Percentiles rank a stretch among this genome's conserved stretches.
These are phyloP conservation scores for Diphasiastrum complanatum DNA, from an alignment of 83 land plant genomes.

Conservation along the genomic window DNA sequence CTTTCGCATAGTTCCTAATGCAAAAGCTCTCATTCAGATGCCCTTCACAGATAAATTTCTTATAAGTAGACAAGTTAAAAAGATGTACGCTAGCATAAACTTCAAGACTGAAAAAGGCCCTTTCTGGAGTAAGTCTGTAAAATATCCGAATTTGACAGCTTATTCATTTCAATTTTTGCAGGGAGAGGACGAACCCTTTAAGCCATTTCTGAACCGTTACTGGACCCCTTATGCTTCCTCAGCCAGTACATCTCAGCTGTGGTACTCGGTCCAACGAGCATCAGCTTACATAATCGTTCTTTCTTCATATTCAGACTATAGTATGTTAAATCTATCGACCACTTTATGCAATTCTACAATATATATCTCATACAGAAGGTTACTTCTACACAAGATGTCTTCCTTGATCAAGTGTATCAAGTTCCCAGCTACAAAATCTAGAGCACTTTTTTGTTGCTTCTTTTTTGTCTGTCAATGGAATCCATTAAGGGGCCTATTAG, in stretches of 20 bases:
- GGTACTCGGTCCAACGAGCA: constrained; percentile 71
- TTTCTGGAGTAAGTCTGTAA: neutral
- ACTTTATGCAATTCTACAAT: too few relatives aligned
- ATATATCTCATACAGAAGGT: too few relatives aligned
- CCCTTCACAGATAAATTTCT: too few relatives aligned
- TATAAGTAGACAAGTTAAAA: too few relatives aligned
- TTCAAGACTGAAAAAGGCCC: neutral
- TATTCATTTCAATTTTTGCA: constrained; percentile 12
- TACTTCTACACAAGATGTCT: too few relatives aligned
- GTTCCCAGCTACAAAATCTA: too few relatives aligned
- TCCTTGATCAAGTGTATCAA: too few relatives aligned
- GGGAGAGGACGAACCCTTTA: constrained; percentile 54
- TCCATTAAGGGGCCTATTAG: too few relatives aligned
- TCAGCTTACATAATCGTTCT: constrained; percentile 72
- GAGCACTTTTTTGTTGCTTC: too few relatives aligned
- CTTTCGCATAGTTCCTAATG: neutral
- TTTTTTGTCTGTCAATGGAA: too few relatives aligned
- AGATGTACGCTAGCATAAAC: too few relatives aligned
- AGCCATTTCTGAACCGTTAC: constrained; percentile 46
- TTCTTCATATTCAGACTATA: constrained; percentile 69
- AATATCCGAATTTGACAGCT: neutral
- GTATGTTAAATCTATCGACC: constrained; percentile 38
- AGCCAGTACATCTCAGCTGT: constrained; percentile 55
- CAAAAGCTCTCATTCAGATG: neutral
- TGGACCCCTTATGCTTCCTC: constrained; percentile 44